phyloP scores from a whole-genome alignment of 495 filamentous ascomycete species.

The Gamarada debralockiae region DNA sequence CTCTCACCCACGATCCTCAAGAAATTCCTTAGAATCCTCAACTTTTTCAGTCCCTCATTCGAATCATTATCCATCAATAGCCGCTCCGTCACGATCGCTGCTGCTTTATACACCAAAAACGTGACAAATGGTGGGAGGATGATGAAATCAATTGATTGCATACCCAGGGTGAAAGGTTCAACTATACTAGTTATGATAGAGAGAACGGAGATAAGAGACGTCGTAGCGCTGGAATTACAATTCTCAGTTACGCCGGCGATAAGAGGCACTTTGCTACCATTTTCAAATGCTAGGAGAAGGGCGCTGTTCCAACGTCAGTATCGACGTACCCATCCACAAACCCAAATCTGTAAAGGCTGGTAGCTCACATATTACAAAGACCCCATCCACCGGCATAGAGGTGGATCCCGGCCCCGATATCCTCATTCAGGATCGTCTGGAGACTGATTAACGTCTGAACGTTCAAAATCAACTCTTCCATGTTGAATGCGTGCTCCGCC shows the following conservation, averaged over 20 bases:
- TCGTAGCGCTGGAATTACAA: conserved; percentile 7
- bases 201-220: conserved; percentile 5
- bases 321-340: conserved; percentile 1
- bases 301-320: conserved; percentile 10
- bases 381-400: conserved; percentile 7
- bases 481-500: conserved; percentile 9
- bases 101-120: conserved; percentile 16
- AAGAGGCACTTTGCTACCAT: conserved; percentile 6
- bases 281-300: conserved; percentile 17
- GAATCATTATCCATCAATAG: conserved; percentile 3
- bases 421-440: conserved; percentile 9
- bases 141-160: conserved; percentile 8
- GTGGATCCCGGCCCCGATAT: conserved; percentile 1
- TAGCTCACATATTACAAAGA: conserved; percentile 10
- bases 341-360: not conserved
- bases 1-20: conserved; percentile 3
- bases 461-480: conserved; percentile 9
- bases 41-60: conserved; percentile 2
- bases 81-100: conserved; percentile 8
- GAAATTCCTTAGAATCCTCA: conserved; percentile 11
- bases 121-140: conserved; percentile 9
- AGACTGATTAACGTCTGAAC: conserved; percentile 6
- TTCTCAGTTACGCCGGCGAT: conserved; percentile 1
- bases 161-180: conserved; percentile 5
- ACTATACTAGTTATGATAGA: conserved; percentile 3